A percentile compares a stretch with the other conserved stretches of the same genome.
Evolutionary conservation across 2,329 filamentous ascomycete species (phyloP).

Genomic region (Trichoderma cornu-damae): DNA sequence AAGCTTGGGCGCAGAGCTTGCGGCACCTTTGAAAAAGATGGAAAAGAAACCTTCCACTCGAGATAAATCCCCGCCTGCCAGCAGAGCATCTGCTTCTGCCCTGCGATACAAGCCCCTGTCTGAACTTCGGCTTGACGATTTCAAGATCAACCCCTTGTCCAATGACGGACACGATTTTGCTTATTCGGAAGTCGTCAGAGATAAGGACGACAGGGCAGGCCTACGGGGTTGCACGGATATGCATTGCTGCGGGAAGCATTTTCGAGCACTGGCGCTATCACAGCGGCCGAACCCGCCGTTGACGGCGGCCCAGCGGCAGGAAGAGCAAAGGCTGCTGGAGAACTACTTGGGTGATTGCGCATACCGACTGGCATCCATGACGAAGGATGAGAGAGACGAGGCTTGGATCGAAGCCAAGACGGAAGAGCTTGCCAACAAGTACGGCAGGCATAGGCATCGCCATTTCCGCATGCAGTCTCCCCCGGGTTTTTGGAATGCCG

Average conservation of each 20-base stretch:
- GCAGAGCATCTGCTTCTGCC: conserved; percentile 29
- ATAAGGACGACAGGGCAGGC: conserved; percentile 61
- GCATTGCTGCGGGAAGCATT: conserved; percentile 70
- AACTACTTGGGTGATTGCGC: conserved; percentile 54
- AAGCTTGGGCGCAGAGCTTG: not conserved
- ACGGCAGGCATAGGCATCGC: conserved; percentile 71
- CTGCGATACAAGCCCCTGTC: conserved; percentile 55
- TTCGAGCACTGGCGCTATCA: conserved; percentile 59
- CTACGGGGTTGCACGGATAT: conserved; percentile 69
- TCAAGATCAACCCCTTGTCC: conserved; percentile 70
- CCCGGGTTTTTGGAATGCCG: conserved; percentile 84
- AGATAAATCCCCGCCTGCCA: conserved; percentile 17
- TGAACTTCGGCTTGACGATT: conserved; percentile 62
- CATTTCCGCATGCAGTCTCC: conserved; percentile 69
- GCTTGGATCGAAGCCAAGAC: conserved; percentile 72
- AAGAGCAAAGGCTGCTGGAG: conserved; percentile 50
- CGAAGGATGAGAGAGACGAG: conserved; percentile 55
- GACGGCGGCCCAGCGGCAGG: conserved; percentile 32
- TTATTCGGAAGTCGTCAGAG: conserved; percentile 69
- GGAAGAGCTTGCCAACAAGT: conserved; percentile 65
- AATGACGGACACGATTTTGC: conserved; percentile 70
- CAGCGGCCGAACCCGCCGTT: conserved; percentile 41
- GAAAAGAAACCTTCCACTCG: conserved; percentile 21
- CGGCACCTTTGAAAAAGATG: conserved; percentile 18
- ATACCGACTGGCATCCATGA: conserved; percentile 55